Percentiles rank a stretch among this genome's conserved stretches.
Evolutionary conservation across 2,329 filamentous ascomycete species (phyloP).

Genomic region (Dactylonectria estremocensis): DNA sequence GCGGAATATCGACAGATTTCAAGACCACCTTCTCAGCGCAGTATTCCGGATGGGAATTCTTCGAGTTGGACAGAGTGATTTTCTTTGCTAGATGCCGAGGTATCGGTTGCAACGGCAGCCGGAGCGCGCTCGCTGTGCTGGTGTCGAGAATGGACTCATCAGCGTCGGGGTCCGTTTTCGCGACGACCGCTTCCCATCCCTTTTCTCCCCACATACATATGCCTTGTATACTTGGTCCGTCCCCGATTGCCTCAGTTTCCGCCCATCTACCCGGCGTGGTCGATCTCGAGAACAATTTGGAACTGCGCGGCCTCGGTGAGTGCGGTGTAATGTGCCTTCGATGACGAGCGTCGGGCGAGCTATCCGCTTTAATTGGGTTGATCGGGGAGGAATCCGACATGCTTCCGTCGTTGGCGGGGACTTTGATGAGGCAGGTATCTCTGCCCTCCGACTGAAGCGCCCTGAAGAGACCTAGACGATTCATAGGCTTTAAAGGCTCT

Average conservation of each 20-base stretch:
- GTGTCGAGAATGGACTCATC: conserved; percentile 11
- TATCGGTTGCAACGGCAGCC: conserved; percentile 13
- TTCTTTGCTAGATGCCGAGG: neutral
- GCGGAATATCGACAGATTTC: neutral
- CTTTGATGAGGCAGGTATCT: neutral
- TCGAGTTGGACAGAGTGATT: neutral
- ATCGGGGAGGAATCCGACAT: too few species aligned
- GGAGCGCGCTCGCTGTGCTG: conserved; percentile 6
- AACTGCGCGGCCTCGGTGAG: neutral
- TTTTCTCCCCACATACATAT: conserved; percentile 14
- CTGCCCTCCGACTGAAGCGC: neutral
- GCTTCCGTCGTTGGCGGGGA: neutral
- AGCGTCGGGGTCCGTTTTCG: neutral
- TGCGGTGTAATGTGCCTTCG: too few species aligned
- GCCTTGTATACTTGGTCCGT: conserved; percentile 1
- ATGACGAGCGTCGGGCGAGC: neutral
- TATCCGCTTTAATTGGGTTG: neutral
- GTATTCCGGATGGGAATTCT: neutral
- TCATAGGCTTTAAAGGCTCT: neutral
- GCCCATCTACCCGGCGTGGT: too few species aligned
- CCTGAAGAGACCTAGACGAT: neutral
- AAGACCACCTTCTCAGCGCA: conserved; percentile 7
- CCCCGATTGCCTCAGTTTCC: too few species aligned
- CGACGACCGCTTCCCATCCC: conserved; percentile 17
- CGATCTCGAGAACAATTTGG: neutral